Percentiles rank a stretch among this genome's conserved stretches.
Conservation (phyloP, 768 basidiomycete genomes). For the Pleurotus giganteus region DNA sequence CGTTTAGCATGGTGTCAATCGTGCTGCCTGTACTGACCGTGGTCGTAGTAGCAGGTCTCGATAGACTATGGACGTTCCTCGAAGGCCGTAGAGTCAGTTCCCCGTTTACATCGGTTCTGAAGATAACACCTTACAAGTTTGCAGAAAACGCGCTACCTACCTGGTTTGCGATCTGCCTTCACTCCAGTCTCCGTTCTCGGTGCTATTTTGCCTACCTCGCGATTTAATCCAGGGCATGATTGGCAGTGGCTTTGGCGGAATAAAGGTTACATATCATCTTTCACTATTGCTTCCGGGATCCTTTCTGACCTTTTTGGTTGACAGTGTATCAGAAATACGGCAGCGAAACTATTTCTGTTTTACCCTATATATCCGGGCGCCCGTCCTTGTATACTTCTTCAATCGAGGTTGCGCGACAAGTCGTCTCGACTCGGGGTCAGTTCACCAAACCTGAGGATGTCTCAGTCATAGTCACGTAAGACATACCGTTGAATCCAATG, state of each 20-base stretch:
- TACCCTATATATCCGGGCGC: constrained; percentile 34
- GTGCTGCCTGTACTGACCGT: no score
- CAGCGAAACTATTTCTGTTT: constrained; percentile 38
- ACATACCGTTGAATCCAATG: neutral
- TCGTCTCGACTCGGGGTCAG: constrained; percentile 33
- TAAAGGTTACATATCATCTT: constrained; percentile 24
- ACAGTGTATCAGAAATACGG: constrained; percentile 16
- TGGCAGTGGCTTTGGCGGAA: constrained; percentile 35
- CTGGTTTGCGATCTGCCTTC: neutral
- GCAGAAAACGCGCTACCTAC: neutral
- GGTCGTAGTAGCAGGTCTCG: no score
- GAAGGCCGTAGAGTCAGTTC: no score
- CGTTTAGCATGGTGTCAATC: no score
- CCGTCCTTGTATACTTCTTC: constrained; percentile 42
- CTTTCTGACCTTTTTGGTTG: neutral
- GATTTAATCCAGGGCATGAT: constrained; percentile 40
- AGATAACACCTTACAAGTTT: no score
- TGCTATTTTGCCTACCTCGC: constrained; percentile 33
- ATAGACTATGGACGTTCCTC: no score
- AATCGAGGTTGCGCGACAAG: constrained; percentile 44
- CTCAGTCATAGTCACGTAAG: constrained; percentile 30
- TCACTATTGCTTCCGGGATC: neutral
- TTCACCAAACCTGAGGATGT: constrained; percentile 38
- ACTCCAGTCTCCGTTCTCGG: constrained; percentile 33
- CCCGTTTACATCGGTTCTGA: no score